These are phyloP conservation scores for Leptomonas seymouri DNA, from an alignment of 208 protist species.

Conservation along the genomic window DNA sequence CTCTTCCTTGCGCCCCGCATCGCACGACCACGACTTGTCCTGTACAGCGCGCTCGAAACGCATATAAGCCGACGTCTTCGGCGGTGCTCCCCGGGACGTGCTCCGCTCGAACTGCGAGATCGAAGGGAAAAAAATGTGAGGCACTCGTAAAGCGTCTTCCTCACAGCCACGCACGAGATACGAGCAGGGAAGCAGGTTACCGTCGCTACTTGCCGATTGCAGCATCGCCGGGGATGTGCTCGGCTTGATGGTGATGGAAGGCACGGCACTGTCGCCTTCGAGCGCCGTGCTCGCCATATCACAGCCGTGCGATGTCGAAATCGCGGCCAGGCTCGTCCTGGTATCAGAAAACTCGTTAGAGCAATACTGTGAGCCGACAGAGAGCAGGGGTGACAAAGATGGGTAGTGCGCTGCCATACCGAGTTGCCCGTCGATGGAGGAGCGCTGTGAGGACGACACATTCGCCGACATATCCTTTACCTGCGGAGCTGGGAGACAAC, in stretches of 20 bases:
- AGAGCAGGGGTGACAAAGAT: neutral
- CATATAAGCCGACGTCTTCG: neutral
- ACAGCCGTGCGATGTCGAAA: neutral
- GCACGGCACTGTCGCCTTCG: neutral
- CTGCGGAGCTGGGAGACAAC: neutral
- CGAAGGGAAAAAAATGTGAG: neutral
- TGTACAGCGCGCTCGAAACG: conserved; percentile 11
- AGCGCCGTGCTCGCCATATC: neutral
- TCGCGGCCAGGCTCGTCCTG: neutral
- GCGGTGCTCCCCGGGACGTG: neutral
- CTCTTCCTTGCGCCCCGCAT: too few relatives aligned
- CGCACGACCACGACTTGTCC: neutral
- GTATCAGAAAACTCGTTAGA: neutral
- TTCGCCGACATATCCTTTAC: neutral
- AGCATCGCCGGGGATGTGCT: neutral
- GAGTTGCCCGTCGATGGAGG: neutral
- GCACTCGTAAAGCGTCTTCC: neutral
- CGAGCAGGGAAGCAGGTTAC: neutral
- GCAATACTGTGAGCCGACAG: neutral
- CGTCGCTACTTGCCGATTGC: neutral
- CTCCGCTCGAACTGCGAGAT: neutral
- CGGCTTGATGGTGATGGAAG: neutral
- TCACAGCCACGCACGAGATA: neutral
- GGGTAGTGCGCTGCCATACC: neutral
- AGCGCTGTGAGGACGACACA: neutral